Conservation (phyloP, 2,329 filamentous ascomycete species). For the Diplodia seriata region DNA sequence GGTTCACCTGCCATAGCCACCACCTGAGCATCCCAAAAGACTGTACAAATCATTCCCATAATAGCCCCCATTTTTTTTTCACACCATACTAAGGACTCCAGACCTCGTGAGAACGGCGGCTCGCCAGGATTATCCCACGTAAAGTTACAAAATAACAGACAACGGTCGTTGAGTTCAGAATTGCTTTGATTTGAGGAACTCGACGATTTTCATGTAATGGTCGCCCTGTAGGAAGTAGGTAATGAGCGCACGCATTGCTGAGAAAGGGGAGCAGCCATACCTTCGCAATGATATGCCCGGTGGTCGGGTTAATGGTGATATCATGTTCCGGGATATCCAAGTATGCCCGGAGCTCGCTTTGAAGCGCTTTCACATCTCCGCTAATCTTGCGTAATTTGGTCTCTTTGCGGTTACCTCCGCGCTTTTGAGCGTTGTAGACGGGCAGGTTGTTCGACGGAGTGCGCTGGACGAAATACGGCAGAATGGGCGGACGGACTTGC, state of each 20-base stretch:
- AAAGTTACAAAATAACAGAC: background rate
- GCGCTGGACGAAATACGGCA: conserved; percentile 74
- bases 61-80: background rate
- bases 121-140: conserved; percentile 2
- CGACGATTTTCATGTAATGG: conserved; percentile 42
- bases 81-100: conserved; percentile 14
- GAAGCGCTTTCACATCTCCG: conserved; percentile 71
- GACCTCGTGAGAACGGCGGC: conserved; percentile 2
- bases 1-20: background rate
- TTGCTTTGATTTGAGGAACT: conserved; percentile 46
- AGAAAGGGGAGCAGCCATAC: conserved; percentile 29
- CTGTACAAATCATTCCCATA: background rate
- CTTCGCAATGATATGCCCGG: conserved; percentile 67
- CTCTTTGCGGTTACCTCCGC: conserved; percentile 76
- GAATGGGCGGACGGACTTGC: conserved; percentile 43
- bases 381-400: conserved; percentile 81
- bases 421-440: conserved; percentile 76
- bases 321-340: conserved; percentile 65
- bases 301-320: conserved; percentile 66
- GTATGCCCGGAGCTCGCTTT: conserved; percentile 66
- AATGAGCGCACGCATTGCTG: conserved; percentile 11
- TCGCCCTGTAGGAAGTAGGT: conserved; percentile 37
- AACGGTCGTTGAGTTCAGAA: conserved; percentile 38
- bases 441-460: conserved; percentile 74
- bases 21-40: background rate